Conservation (phyloP, 306 rosid genomes). For the Vigna trinervia region DNA sequence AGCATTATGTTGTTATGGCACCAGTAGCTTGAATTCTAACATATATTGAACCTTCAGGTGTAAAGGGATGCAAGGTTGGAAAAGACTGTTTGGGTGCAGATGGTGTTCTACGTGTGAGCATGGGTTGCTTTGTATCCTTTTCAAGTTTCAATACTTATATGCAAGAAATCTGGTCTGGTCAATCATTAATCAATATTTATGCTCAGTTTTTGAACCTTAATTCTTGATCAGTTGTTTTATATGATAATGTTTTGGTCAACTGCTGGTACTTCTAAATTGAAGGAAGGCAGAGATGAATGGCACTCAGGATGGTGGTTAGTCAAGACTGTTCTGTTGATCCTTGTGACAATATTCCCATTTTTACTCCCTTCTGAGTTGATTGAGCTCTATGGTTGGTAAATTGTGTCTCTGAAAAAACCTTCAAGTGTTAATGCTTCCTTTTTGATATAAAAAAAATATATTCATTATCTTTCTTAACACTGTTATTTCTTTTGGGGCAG, state of each 20-base stretch:
- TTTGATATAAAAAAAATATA: not conserved
- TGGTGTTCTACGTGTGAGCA: constrained; percentile 95
- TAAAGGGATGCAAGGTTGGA: constrained; percentile 72
- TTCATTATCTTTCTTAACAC: constrained; percentile 3
- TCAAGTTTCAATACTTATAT: constrained; percentile 23
- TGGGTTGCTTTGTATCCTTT: constrained; percentile 97
- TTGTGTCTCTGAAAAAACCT: constrained; percentile 33
- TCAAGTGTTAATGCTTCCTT: constrained; percentile 30
- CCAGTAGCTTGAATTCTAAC: constrained; percentile 17
- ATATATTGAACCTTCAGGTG: constrained; percentile 54
- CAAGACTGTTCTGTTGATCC: constrained; percentile 69
- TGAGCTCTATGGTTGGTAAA: constrained; percentile 80
- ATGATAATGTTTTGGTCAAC: constrained; percentile 88
- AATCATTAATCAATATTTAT: not conserved
- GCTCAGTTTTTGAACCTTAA: constrained; percentile 59
- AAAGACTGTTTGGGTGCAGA: constrained; percentile 83
- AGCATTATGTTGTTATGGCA: not conserved
- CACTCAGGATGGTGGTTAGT: constrained; percentile 99
- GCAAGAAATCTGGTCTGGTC: constrained; percentile 17
- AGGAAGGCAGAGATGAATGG: constrained; percentile 70
- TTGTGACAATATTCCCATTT: constrained; percentile 69
- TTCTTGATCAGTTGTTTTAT: constrained; percentile 65
- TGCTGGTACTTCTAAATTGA: constrained; percentile 71
- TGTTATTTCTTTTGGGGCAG: constrained; percentile 52
- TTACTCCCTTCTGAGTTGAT: constrained; percentile 77